Percentiles rank a stretch among this genome's conserved stretches.
phyloP scores from a whole-genome alignment of 257 asterid genomes.

The Leonotis leonurus region DNA sequence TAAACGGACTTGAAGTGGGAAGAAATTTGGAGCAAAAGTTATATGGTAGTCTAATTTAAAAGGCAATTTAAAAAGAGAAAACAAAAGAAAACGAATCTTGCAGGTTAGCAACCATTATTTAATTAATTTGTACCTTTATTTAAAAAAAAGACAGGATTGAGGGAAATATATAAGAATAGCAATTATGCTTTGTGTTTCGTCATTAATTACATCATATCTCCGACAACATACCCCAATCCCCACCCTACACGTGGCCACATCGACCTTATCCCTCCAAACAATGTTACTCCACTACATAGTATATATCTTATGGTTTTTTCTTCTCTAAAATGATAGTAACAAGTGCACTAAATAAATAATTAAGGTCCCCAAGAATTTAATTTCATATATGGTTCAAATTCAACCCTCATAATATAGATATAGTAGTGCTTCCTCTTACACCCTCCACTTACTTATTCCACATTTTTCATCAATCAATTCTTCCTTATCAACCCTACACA shows the following conservation, averaged over 20 bases:
- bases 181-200: slow-evolving; percentile 13
- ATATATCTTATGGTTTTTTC: too few species aligned
- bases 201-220: slow-evolving; percentile 27
- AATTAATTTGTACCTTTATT: too few species aligned
- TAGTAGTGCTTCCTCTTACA: background rate
- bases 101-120: background rate
- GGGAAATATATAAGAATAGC: too few species aligned
- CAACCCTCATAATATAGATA: too few species aligned
- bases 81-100: too few species aligned
- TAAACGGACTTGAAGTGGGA: too few species aligned
- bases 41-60: too few species aligned
- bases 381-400: slow-evolving; percentile 7
- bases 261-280: slow-evolving; percentile 11
- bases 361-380: background rate
- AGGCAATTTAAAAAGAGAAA: too few species aligned
- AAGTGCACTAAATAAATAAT: background rate
- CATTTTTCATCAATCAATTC: background rate
- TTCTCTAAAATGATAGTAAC: background rate
- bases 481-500: background rate
- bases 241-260: slow-evolving; percentile 21
- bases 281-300: too few species aligned
- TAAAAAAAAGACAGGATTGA: too few species aligned
- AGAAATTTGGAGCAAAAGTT: too few species aligned
- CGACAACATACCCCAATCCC: slow-evolving; percentile 23
- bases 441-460: too few species aligned